phyloP scores from a whole-genome alignment of 1,284 basidiomycete genomes.

The Trichosporon sp. region DNA sequence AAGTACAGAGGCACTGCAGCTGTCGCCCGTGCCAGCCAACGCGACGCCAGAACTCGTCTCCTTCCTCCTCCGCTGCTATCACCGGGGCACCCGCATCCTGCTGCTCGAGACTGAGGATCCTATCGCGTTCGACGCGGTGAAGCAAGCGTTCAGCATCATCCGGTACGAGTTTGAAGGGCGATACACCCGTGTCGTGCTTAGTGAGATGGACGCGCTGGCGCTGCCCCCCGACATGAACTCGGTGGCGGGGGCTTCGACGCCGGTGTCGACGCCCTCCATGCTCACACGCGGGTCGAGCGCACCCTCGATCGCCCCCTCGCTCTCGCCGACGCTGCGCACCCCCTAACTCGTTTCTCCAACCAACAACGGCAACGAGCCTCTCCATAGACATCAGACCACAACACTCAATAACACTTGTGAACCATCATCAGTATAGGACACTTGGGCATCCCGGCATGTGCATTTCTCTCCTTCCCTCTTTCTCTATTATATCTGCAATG shows the following conservation, averaged over 20 bases:
- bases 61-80: constrained; percentile 9
- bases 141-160: background rate
- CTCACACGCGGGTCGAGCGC: no score
- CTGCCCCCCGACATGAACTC: no score
- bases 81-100: background rate
- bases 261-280: background rate
- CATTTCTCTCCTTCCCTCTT: no score
- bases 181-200: background rate
- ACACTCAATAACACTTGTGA: background rate
- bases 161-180: constrained; percentile 5
- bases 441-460: background rate
- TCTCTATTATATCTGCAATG: constrained; percentile 19
- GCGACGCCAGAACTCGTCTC: background rate
- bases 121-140: background rate
- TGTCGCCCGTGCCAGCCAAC: background rate
- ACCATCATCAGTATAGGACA: background rate
- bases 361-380: no score
- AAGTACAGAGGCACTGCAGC: background rate
- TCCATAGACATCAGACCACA: background rate
- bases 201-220: background rate
- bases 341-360: background rate
- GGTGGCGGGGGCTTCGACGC: background rate
- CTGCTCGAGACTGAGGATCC: constrained; percentile 1
- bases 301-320: background rate
- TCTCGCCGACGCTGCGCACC: background rate